phyloP scores from a whole-genome alignment of 2,329 filamentous ascomycete species.

The Talaromyces sp. region DNA sequence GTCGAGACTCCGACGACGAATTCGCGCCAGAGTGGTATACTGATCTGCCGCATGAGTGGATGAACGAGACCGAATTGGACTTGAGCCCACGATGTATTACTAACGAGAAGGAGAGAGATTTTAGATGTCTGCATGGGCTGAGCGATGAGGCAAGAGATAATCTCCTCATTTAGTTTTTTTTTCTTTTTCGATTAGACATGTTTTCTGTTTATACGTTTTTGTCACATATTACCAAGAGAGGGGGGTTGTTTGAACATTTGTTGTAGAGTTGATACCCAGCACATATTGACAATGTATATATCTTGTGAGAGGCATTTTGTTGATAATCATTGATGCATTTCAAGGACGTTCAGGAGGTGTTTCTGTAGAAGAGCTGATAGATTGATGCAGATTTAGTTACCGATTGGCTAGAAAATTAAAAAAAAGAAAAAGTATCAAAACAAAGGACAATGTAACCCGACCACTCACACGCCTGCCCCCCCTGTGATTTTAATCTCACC shows the following conservation, averaged over 20 bases:
- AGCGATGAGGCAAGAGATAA: constrained; percentile 29
- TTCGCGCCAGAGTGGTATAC: constrained; percentile 13
- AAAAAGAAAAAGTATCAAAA: neutral
- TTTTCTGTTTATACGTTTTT: neutral
- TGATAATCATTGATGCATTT: neutral
- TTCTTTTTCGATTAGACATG: neutral
- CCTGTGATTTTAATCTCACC: neutral
- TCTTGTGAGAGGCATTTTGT: neutral
- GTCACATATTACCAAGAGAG: neutral
- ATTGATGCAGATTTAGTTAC: neutral
- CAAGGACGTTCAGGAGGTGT: neutral
- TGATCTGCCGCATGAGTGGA: constrained; percentile 34
- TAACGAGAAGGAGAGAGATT: constrained; percentile 25
- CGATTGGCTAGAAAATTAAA: too few species aligned
- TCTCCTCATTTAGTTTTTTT: constrained; percentile 22
- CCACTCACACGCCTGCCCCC: neutral
- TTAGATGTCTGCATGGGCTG: constrained; percentile 28
- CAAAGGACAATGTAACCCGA: neutral
- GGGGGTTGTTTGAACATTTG: neutral
- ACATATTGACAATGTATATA: neutral
- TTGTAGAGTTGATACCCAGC: neutral
- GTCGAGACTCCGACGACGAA: neutral
- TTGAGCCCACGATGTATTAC: constrained; percentile 30
- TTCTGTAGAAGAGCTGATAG: neutral
- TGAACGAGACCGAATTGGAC: constrained; percentile 27